These are phyloP conservation scores for Metschnikowia sp. DNA, from an alignment of 805 yeast genomes.

Conservation along the genomic window DNA sequence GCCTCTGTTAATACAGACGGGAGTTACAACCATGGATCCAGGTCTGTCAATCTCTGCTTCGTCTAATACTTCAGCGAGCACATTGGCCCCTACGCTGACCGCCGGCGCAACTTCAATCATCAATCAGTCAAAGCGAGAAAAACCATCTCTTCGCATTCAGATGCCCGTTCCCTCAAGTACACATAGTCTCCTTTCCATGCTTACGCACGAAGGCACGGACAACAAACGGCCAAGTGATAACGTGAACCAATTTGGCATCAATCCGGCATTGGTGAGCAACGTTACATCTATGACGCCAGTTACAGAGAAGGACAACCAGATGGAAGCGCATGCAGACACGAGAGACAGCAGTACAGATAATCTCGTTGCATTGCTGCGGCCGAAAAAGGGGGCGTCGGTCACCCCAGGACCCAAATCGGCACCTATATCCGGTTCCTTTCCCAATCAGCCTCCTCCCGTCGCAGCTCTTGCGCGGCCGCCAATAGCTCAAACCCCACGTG, in stretches of 20 bases:
- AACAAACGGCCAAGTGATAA: conserved; percentile 29
- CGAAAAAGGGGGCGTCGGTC: not conserved
- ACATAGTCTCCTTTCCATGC: conserved; percentile 33
- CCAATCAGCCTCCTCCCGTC: not conserved
- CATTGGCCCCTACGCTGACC: not conserved
- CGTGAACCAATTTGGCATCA: conserved; percentile 67
- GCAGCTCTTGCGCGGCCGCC: conserved; percentile 1
- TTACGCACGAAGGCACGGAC: conserved; percentile 30
- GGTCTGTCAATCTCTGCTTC: not conserved
- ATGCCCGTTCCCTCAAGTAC: conserved; percentile 67
- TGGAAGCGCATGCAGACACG: conserved; percentile 10
- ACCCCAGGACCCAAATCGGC: conserved; percentile 14
- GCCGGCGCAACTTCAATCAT: conserved; percentile 15
- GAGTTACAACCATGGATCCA: no score
- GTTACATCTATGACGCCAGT: conserved; percentile 79
- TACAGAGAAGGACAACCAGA: conserved; percentile 48
- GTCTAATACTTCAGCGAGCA: not conserved
- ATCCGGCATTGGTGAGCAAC: conserved; percentile 46
- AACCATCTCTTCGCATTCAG: conserved; percentile 60
- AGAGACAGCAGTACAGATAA: conserved; percentile 4
- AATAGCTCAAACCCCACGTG: not conserved
- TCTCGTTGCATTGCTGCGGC: conserved; percentile 1
- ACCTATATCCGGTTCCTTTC: conserved; percentile 9
- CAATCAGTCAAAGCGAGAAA: conserved; percentile 29
- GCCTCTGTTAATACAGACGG: not conserved